These are phyloP conservation scores for Lantana camara DNA, from an alignment of 257 asterid genomes.

Conservation along the genomic window DNA sequence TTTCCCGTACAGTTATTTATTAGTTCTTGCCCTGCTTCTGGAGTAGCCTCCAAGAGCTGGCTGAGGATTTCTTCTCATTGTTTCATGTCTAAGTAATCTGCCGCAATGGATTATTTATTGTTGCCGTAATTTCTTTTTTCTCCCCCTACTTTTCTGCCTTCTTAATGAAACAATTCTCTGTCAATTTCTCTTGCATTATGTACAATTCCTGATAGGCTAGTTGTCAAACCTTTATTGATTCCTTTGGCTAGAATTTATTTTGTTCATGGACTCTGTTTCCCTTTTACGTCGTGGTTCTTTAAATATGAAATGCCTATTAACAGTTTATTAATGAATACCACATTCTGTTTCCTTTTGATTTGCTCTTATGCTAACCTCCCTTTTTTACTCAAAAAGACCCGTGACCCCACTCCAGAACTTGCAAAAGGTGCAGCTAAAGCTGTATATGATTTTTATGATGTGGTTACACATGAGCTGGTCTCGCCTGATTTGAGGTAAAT, in stretches of 20 bases:
- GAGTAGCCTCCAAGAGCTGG: neutral
- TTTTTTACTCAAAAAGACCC: slow-evolving; percentile 50
- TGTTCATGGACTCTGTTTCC: slow-evolving; percentile 10
- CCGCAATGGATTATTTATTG: neutral
- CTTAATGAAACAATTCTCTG: neutral
- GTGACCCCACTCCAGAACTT: slow-evolving; percentile 77
- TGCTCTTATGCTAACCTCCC: slow-evolving; percentile 25
- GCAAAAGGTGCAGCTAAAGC: slow-evolving; percentile 97
- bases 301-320: slow-evolving; percentile 17
- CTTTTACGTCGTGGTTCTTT: slow-evolving; percentile 17
- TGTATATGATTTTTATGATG: slow-evolving; percentile 82
- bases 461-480: slow-evolving; percentile 89
- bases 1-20: neutral
- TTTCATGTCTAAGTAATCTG: neutral
- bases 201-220: slow-evolving; percentile 18
- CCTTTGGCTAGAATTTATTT: neutral
- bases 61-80: slow-evolving; percentile 4
- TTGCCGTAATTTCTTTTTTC: neutral
- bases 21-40: neutral
- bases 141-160: neutral
- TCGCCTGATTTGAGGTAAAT: slow-evolving; percentile 80
- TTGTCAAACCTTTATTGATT: slow-evolving; percentile 19
- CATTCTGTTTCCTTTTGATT: slow-evolving; percentile 18
- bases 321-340: slow-evolving; percentile 14
- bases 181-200: neutral